A percentile compares a stretch with the other conserved stretches of the same genome.
phyloP scores from a whole-genome alignment of 257 asterid species.

The Striga asiatica region DNA sequence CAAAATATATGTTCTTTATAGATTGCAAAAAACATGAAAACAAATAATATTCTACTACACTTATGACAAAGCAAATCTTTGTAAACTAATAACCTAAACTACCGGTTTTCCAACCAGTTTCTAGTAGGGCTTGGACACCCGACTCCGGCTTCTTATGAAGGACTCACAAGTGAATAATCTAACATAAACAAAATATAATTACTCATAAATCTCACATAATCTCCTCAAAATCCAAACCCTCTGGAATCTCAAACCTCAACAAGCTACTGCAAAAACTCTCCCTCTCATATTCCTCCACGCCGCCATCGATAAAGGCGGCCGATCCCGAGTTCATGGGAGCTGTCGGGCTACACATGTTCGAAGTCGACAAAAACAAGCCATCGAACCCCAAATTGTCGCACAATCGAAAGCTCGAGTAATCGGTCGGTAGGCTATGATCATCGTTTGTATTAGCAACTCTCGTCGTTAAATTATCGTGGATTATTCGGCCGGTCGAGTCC shows the following conservation, averaged over 20 bases:
- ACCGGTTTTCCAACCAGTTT: no score
- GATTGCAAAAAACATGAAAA: no score
- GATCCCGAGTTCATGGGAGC: conserved; percentile 16
- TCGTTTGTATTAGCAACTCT: conserved; percentile 1
- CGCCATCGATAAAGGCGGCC: conserved; percentile 18
- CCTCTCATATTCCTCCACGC: conserved; percentile 30
- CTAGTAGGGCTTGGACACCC: no score
- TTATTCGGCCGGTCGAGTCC: conserved; percentile 20
- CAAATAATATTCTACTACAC: no score
- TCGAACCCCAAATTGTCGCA: background rate
- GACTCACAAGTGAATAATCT: no score
- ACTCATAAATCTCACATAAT: conserved; percentile 17
- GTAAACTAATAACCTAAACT: no score
- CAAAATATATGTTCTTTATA: no score
- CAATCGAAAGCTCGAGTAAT: conserved; percentile 18
- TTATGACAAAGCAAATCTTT: no score
- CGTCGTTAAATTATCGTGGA: conserved; percentile 26
- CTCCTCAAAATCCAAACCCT: conserved; percentile 26
- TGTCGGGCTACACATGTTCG: conserved; percentile 22
- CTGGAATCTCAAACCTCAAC: conserved; percentile 35
- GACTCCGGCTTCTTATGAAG: no score
- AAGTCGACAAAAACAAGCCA: conserved; percentile 28
- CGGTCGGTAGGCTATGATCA: conserved; percentile 22
- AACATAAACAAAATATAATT: no score
- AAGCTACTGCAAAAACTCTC: conserved; percentile 28